Percentiles rank a stretch among this genome's conserved stretches.
Conservation (phyloP, 208 protist species). For the Phytomonas sp. region DNA sequence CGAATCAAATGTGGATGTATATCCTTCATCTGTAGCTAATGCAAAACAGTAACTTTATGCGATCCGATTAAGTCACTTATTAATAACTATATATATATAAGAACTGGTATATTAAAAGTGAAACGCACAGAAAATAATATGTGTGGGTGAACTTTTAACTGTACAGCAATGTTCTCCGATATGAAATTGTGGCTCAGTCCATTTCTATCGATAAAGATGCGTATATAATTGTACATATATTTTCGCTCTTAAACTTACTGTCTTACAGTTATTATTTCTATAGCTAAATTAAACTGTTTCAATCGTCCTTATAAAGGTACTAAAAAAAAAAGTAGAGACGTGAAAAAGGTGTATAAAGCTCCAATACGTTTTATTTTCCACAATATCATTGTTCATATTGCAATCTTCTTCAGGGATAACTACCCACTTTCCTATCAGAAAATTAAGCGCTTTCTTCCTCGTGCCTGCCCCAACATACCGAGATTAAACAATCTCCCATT, state of each 20-base stretch:
- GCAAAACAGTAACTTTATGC: background rate
- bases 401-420: background rate
- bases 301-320: background rate
- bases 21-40: background rate
- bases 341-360: background rate
- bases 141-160: background rate
- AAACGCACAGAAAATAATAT: background rate
- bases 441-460: background rate
- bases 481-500: background rate
- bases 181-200: background rate
- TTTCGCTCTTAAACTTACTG: background rate
- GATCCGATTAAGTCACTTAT: background rate
- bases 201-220: background rate
- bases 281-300: background rate
- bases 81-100: slow-evolving; percentile 4
- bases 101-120: background rate
- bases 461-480: background rate
- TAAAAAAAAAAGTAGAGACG: background rate
- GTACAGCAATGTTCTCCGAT: background rate
- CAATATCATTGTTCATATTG: background rate
- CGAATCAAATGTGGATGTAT: background rate
- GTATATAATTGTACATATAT: slow-evolving; percentile 1
- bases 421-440: background rate
- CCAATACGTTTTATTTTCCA: background rate
- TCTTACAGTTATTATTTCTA: background rate